Evolutionary conservation across 169 alveolate species (phyloP), one percentile per base, ranked within the genome.

Genomic region (Eimeria nieschulzi): DNA sequence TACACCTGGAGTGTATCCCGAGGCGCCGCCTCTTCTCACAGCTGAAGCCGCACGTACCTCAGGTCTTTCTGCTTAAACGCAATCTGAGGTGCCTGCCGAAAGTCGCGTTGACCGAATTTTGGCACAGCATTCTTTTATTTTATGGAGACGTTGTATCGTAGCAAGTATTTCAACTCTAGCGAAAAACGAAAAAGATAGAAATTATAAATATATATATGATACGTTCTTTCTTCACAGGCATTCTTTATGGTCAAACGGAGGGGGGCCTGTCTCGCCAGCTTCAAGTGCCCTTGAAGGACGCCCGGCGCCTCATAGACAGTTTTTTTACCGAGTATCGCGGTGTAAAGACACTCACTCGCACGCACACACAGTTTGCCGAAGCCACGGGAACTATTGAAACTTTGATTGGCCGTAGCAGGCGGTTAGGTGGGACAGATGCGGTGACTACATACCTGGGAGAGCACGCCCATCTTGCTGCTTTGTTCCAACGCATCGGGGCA

Each of bases 161-260:
- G 46, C 46, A 33, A 0, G 46, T 33, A 33, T 33, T 33, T 33
- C 46, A 33, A 33, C 3, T 33, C 3, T 33, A 33, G 46, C 46
- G 46, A 3, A 33, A 33, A 33, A 33, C 3, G 46, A 3, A 3
- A 33, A 33, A 33, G 46, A 33, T 3, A 33, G 46, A 33, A 33
- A 33, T 3, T 33, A 1, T 33, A 33, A 33, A 33, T 33, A 33
- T 33, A 33, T 33, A 33, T 33, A 33, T 3, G 46, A 33, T 33
- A 3, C n/a, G 68, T 68, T 68, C 33, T 5, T 25, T 13, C 56
- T 21, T 9, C 33, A 9, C 84, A 86, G 92, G 92, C 15, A 94
- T 94, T 13, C 66, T 94, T 21, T 94, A 94, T 91, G 96, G 96
- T 13, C 96, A 94, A 56, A 87, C 96, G 5, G 94, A 94, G 83